phyloP scores from a whole-genome alignment of 2,329 filamentous ascomycete genomes.

The Stagonosporopsis tanaceti region DNA sequence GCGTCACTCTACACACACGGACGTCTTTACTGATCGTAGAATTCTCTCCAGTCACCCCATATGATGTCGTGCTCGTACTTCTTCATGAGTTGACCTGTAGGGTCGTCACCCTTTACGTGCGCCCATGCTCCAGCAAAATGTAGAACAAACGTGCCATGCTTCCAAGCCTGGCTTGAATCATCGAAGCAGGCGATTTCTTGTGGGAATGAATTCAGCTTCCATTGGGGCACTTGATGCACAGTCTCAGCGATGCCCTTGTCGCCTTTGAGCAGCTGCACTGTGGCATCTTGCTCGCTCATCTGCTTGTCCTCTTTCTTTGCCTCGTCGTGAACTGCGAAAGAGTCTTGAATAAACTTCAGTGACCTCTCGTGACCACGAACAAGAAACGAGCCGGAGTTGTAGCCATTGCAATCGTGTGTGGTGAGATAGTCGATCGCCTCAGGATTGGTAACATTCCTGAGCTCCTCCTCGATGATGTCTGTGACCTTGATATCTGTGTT shows the following conservation, averaged over 20 bases:
- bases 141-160: slow-evolving; percentile 48
- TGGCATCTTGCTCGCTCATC: slow-evolving; percentile 51
- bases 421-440: slow-evolving; percentile 49
- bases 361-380: slow-evolving; percentile 47
- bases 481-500: slow-evolving; percentile 48
- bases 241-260: slow-evolving; percentile 29
- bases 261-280: slow-evolving; percentile 44
- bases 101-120: slow-evolving; percentile 49
- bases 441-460: slow-evolving; percentile 40
- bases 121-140: slow-evolving; percentile 55
- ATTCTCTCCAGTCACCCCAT: slow-evolving; percentile 45
- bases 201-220: slow-evolving; percentile 52
- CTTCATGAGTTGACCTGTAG: slow-evolving; percentile 50
- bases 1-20: not conserved
- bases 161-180: slow-evolving; percentile 38
- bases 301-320: slow-evolving; percentile 30
- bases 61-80: slow-evolving; percentile 47
- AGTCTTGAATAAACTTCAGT: slow-evolving; percentile 45
- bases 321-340: slow-evolving; percentile 37
- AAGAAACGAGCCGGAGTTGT: slow-evolving; percentile 52
- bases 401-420: slow-evolving; percentile 51
- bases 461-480: slow-evolving; percentile 47
- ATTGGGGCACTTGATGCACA: slow-evolving; percentile 46
- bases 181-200: slow-evolving; percentile 52
- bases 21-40: slow-evolving; percentile 24